Base-by-base conservation (phyloP, 164 flowering plant genomes). In the Stephania japonica region DNA sequence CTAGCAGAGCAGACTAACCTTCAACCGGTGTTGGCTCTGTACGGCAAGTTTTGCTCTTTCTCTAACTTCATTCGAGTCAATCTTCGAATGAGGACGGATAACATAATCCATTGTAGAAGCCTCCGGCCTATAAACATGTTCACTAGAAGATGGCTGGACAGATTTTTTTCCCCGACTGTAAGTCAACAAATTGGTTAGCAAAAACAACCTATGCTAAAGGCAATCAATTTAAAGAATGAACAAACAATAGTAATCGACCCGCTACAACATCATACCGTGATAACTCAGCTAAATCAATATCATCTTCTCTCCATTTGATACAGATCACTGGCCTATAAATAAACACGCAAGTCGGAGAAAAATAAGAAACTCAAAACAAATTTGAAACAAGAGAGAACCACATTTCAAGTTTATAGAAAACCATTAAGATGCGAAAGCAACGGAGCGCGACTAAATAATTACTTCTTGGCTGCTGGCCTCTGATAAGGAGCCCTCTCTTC, bases 51-150 rank as follows among this genome's bases (percentile, higher is more conserved):
- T 93, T 43, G 90, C 89, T 18, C 96, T 88, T 61, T 97, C 97
- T 73, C 97, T 83, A 42, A 96, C 70, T 83, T 86, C 95, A 43
- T 91, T 92, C 0, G 98, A 97, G 76, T 93, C 99, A 79, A 96
- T 78, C 84, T 96, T 96, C 19, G 99, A 96, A 73, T 92, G 95
- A n/a, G 99, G 99, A 21, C 99, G 98, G 65, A 96, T 86, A 23
- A 90, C 42, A 78, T 92, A 96, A 83, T 93, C 98, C 88, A 96
- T 68, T 13, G 95, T 86, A 73, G 88, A 82, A 67, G 99, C 99
- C 81, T 93, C 98, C 27, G 99, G 99, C 80, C 95, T 87, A 19
- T 91, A 77, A 32, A 97, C 81, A 83, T 84, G 94, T 71, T 44
- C 79, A 78, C 89, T 85, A 14, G 89, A 75, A 25, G 93, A 88